Percentiles rank a stretch among this genome's conserved stretches.
phyloP scores from a whole-genome alignment of 108 stramenopile genomes.

The Aurantiochytrium sp. region DNA sequence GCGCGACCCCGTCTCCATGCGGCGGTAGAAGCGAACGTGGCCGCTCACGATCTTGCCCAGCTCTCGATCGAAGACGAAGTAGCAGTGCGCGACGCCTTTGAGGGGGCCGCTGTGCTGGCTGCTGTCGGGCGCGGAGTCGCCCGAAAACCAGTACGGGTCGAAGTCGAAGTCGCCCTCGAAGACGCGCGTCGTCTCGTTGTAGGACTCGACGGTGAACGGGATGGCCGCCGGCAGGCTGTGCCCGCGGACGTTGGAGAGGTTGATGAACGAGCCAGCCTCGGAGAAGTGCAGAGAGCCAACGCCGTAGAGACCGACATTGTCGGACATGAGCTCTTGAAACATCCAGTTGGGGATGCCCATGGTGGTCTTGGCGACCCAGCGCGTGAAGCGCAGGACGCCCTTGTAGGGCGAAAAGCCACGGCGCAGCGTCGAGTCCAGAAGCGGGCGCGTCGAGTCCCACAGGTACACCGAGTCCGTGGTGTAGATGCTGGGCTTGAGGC shows the following conservation, averaged over 20 bases:
- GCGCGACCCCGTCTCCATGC: neutral
- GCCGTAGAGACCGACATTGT: neutral
- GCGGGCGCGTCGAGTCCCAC: neutral
- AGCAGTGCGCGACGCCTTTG: neutral
- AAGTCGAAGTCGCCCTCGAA: neutral
- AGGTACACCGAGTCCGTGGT: neutral
- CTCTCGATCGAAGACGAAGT: neutral
- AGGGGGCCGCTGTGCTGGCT: neutral
- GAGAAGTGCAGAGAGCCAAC: neutral
- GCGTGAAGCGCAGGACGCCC: neutral
- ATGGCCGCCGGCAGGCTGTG: neutral
- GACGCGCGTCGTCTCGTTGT: neutral
- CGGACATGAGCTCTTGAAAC: conserved; percentile 3
- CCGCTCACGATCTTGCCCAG: neutral
- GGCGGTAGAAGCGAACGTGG: neutral
- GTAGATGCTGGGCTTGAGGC: neutral
- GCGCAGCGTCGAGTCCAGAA: neutral
- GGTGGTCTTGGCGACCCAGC: neutral
- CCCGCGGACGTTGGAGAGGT: neutral
- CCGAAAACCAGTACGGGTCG: neutral
- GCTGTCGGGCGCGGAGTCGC: neutral
- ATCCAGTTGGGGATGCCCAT: neutral
- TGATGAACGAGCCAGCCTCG: neutral
- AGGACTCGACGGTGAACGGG: neutral
- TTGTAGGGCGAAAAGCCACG: neutral